phyloP scores from a whole-genome alignment of 352 stramenopile species.

The Poterioochromonas sp. region DNA sequence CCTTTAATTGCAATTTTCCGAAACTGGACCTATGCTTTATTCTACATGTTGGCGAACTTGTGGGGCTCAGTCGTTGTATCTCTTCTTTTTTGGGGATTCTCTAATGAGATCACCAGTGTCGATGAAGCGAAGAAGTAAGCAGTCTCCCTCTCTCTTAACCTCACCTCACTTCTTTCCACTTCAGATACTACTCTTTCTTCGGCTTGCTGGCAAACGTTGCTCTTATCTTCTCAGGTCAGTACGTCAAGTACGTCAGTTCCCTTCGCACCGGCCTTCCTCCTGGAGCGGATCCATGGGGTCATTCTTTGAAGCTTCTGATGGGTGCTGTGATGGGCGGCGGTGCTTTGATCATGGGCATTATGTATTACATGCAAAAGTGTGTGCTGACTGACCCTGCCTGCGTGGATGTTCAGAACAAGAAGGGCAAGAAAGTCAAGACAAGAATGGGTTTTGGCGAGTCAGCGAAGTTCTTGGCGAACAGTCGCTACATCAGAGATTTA shows the following conservation, averaged over 20 bases:
- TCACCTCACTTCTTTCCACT: neutral
- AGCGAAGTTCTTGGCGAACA: slow-evolving; percentile 62
- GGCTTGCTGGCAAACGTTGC: slow-evolving; percentile 68
- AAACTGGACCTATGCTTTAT: slow-evolving; percentile 70
- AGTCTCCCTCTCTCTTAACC: neutral
- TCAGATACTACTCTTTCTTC: slow-evolving; percentile 66
- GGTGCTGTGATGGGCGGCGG: slow-evolving; percentile 45
- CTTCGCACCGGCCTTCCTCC: slow-evolving; percentile 50
- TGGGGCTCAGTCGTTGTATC: slow-evolving; percentile 67
- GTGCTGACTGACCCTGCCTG: slow-evolving; percentile 40
- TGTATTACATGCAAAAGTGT: slow-evolving; percentile 44
- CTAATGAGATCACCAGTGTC: slow-evolving; percentile 65
- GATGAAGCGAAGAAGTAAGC: slow-evolving; percentile 49
- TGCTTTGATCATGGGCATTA: slow-evolving; percentile 39
- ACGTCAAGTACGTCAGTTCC: slow-evolving; percentile 59
- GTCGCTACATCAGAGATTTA: slow-evolving; percentile 66
- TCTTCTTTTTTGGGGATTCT: slow-evolving; percentile 71
- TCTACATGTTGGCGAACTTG: slow-evolving; percentile 76
- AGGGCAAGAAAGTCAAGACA: slow-evolving; percentile 9
- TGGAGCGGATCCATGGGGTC: slow-evolving; percentile 63
- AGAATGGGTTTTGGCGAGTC: slow-evolving; percentile 50
- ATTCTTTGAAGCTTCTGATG: slow-evolving; percentile 66
- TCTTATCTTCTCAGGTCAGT: slow-evolving; percentile 70
- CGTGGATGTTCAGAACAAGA: slow-evolving; percentile 3
- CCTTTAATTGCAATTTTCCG: slow-evolving; percentile 58